Conservation (phyloP, 2,329 filamentous ascomycete genomes). For the Coniochaeta hoffmannii region DNA sequence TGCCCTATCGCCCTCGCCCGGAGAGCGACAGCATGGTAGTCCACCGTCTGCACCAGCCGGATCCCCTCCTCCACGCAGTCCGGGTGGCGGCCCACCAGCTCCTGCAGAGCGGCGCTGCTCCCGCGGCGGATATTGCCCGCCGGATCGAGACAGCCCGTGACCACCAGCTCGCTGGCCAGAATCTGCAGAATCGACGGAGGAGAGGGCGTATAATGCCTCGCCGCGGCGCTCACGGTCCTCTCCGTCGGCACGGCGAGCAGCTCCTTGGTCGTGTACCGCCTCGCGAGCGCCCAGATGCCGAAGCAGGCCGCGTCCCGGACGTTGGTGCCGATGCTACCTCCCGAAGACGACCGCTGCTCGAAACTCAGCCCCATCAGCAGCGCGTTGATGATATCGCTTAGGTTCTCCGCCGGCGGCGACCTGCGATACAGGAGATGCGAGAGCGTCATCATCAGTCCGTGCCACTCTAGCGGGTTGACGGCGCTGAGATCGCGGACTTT, state of each 20-base stretch:
- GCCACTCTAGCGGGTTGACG: conserved; percentile 81
- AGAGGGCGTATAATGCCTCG: conserved; percentile 24
- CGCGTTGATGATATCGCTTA: conserved; percentile 68
- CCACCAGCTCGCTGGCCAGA: conserved; percentile 73
- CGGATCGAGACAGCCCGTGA: conserved; percentile 77
- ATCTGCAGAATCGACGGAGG: conserved; percentile 59
- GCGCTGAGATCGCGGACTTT: conserved; percentile 56
- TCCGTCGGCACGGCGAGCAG: conserved; percentile 53
- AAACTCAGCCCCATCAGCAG: conserved; percentile 77
- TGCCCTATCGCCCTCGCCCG: conserved; percentile 73
- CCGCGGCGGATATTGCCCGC: conserved; percentile 90
- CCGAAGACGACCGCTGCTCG: conserved; percentile 79
- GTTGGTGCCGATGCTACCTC: conserved; percentile 79
- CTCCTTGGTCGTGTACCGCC: conserved; percentile 77
- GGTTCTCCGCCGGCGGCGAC: conserved; percentile 63
- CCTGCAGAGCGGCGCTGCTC: conserved; percentile 87
- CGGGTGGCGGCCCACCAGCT: conserved; percentile 87
- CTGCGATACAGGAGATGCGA: conserved; percentile 80
- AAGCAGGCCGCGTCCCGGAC: conserved; percentile 95
- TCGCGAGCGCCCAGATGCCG: conserved; percentile 85
- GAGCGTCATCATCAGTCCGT: conserved; percentile 82
- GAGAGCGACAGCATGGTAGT: conserved; percentile 90
- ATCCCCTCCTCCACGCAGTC: conserved; percentile 79
- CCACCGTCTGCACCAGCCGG: conserved; percentile 76
- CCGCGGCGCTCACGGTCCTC: conserved; percentile 30